These are phyloP conservation scores for Porodaedalea pini DNA, from an alignment of 1,284 basidiomycete genomes.

Conservation along the genomic window DNA sequence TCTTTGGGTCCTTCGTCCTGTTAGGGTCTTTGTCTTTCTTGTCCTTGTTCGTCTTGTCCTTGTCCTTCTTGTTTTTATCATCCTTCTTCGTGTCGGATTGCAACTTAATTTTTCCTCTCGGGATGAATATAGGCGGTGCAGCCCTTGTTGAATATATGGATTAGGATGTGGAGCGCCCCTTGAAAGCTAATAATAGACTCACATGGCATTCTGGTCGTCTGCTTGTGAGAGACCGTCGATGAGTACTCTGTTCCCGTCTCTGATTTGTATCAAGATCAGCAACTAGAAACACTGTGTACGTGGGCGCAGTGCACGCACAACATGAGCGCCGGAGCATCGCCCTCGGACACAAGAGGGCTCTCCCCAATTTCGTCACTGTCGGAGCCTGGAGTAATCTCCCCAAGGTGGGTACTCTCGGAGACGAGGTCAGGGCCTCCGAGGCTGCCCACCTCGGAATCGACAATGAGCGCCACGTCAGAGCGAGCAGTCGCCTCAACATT, in stretches of 20 bases:
- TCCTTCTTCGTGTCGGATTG: not conserved
- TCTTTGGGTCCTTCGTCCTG: not conserved
- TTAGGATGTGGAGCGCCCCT: too few relatives aligned
- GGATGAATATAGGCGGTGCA: not conserved
- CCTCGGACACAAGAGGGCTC: not conserved
- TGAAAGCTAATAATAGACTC: too few relatives aligned
- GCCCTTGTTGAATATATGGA: too few relatives aligned
- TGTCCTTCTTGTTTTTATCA: not conserved
- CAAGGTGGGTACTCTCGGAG: not conserved
- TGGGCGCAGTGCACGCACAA: too few relatives aligned
- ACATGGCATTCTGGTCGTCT: too few relatives aligned
- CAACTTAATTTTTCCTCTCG: not conserved
- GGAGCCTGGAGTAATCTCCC: not conserved
- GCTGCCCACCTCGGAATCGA: not conserved
- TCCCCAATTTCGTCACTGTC: not conserved
- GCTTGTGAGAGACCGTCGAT: too few relatives aligned
- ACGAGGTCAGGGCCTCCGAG: not conserved
- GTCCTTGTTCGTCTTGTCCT: not conserved
- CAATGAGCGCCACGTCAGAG: not conserved
- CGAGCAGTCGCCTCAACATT: not conserved
- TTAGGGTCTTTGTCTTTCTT: not conserved
- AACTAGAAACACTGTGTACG: too few relatives aligned
- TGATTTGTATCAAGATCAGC: too few relatives aligned
- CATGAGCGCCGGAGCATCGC: not conserved
- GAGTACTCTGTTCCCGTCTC: too few relatives aligned